phyloP scores from a whole-genome alignment of 805 yeast species.

The Lipomyces yamadae region DNA sequence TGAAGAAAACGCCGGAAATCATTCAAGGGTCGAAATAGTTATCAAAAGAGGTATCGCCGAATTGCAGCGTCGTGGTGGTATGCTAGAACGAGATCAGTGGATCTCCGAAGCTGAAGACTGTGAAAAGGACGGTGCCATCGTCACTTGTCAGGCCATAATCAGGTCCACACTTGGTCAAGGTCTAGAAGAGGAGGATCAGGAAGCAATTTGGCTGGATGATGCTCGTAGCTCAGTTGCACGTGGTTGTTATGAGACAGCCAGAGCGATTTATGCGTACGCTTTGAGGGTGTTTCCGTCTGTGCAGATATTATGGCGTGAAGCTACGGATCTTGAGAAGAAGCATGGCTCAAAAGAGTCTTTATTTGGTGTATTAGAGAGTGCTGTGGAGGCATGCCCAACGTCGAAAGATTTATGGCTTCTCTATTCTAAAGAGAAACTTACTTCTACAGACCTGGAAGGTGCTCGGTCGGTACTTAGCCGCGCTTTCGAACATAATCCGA shows the following conservation, averaged over 20 bases:
- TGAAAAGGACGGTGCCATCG: conserved; percentile 53
- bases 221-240: conserved; percentile 45
- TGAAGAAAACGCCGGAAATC: conserved; percentile 61
- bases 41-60: conserved; percentile 56
- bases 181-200: conserved; percentile 41
- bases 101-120: conserved; percentile 58
- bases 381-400: conserved; percentile 57
- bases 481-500: conserved; percentile 54
- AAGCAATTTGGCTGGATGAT: conserved; percentile 47
- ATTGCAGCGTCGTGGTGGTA: conserved; percentile 47
- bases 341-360: conserved; percentile 44
- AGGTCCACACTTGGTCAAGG: conserved; percentile 49
- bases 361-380: conserved; percentile 56
- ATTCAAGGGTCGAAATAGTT: conserved; percentile 52
- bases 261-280: conserved; percentile 55
- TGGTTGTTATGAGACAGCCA: conserved; percentile 48
- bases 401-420: conserved; percentile 61
- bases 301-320: conserved; percentile 39
- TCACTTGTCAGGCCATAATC: conserved; percentile 62
- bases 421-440: conserved; percentile 65
- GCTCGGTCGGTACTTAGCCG: conserved; percentile 60
- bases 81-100: conserved; percentile 56
- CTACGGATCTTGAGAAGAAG: conserved; percentile 42
- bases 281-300: conserved; percentile 55
- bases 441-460: conserved; percentile 52